These are phyloP conservation scores for Cornus kousa DNA, from an alignment of 148 eudicot genomes.

Conservation along the genomic window DNA sequence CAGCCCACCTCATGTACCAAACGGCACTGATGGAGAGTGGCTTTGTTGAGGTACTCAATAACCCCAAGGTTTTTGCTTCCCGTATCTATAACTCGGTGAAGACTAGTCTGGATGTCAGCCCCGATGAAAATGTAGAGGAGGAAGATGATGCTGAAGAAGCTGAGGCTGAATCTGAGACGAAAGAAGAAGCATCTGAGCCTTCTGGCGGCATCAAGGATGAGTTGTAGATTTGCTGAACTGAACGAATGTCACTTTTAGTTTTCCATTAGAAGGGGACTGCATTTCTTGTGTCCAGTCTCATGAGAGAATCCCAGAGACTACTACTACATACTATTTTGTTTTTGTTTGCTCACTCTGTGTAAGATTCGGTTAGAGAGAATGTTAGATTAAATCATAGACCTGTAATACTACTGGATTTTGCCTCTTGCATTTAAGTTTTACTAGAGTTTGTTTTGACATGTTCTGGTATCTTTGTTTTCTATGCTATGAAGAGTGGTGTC, in stretches of 20 bases:
- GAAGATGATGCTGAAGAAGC: slow-evolving; percentile 75
- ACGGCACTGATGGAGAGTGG: slow-evolving; percentile 97
- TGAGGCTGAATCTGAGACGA: slow-evolving; percentile 49
- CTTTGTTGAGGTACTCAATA: slow-evolving; percentile 38
- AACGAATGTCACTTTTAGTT: too few species aligned
- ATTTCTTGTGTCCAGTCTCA: neutral
- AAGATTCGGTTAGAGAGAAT: neutral
- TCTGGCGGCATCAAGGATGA: slow-evolving; percentile 54
- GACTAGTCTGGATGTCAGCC: slow-evolving; percentile 62
- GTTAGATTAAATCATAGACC: neutral
- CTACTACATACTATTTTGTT: neutral
- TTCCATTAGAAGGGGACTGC: neutral
- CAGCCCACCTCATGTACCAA: slow-evolving; percentile 83
- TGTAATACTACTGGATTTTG: neutral
- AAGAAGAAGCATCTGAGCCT: slow-evolving; percentile 40
- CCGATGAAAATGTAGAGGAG: slow-evolving; percentile 76
- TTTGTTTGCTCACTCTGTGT: neutral
- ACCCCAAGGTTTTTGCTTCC: slow-evolving; percentile 88
- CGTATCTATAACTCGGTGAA: slow-evolving; percentile 74
- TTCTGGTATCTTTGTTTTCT: neutral
- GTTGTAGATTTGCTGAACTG: slow-evolving; percentile 38
- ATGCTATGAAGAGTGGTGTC: neutral
- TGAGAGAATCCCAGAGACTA: neutral
- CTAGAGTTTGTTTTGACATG: neutral
- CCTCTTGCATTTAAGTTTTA: neutral